Evolutionary conservation across 495 filamentous ascomycete genomes (phyloP), one percentile per base, ranked within the genome.

Genomic region (Aspergillus heteromorphus): DNA sequence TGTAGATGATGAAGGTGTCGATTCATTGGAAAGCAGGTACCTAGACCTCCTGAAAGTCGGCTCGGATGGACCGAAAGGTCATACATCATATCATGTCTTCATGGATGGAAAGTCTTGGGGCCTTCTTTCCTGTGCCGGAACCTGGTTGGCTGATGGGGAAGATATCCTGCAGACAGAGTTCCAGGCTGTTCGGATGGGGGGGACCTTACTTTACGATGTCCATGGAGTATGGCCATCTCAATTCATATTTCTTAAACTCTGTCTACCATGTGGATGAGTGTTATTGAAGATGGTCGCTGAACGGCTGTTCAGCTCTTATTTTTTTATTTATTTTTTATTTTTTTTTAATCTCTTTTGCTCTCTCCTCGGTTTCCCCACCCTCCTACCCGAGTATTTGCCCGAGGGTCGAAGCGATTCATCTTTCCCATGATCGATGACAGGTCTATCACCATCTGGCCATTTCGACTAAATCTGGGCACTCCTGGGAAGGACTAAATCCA

Each of bases 111-210:
- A 38, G 13, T 38, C 13, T 5, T n/a, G 34, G 34, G 34, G 8
- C 34, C 1, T 14, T 5, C 11, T 38, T 14, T 14, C 11, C 11
- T 38, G n/a, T 38, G n/a, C 11, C 11, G 34, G n/a, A 14, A n/a
- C n/a, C 34, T 14, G 34, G 34, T 38, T 38, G 34, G 34, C n/a
- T 13, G n/a, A 38, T 38, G 34, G 34, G 11, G 34, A 14, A 38
- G 34, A 38, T 48, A 19, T 19, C 16, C 10, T 31, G 30, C 14
- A 48, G 45, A 48, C 19, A 34, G 23, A 38, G 21, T 31, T 50
- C 48, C 48, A 50, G 48, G 40, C 48, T 40, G 48, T 31, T 50
- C 48, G 7, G 48, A 38, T 9, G 14, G 30, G 27, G 27, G 18
- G 34, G 14, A n/a, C 34, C 19, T 27, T 27, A 7, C 23, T 7